Evolutionary conservation across 257 asterid genomes (phyloP).

Genomic region (Solanum lycopersicoides): DNA sequence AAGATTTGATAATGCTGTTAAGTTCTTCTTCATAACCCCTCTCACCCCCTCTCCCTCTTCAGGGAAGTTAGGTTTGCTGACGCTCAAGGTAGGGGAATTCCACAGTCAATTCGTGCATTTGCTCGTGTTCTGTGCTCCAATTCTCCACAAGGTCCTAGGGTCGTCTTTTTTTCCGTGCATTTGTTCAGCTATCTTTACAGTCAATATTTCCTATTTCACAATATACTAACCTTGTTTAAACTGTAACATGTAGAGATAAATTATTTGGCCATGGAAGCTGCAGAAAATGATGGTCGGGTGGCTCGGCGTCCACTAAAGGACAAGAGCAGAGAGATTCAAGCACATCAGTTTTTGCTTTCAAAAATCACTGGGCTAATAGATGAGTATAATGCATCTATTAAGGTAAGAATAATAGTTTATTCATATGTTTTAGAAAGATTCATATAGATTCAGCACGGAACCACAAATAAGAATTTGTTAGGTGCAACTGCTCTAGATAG

Average conservation of each 20-base stretch:
- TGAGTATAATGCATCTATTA: constrained; percentile 26
- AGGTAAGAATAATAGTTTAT: constrained; percentile 17
- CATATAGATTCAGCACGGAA: not conserved
- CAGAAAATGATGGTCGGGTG: constrained; percentile 55
- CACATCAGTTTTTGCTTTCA: constrained; percentile 51
- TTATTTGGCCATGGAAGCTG: constrained; percentile 52
- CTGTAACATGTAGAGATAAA: constrained; percentile 31
- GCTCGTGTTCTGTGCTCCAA: constrained; percentile 54
- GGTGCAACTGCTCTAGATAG: not conserved
- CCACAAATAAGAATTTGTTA: not conserved
- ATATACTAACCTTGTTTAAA: not conserved
- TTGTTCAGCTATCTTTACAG: not conserved
- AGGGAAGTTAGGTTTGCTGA: constrained; percentile 47
- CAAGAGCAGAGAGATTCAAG: constrained; percentile 55
- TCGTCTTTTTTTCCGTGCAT: not conserved
- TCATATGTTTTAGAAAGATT: not conserved
- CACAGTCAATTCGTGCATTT: constrained; percentile 79
- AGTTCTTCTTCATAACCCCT: not conserved
- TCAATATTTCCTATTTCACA: not conserved
- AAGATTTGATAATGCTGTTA: not conserved
- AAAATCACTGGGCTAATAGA: constrained; percentile 29
- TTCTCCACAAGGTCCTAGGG: constrained; percentile 34
- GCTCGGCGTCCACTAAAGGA: constrained; percentile 62
- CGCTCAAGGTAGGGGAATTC: constrained; percentile 70
- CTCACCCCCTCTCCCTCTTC: not conserved